Evolutionary conservation across 1,139 yeast genomes (phyloP).

Genomic region (Debaryomycetaceae sp.): DNA sequence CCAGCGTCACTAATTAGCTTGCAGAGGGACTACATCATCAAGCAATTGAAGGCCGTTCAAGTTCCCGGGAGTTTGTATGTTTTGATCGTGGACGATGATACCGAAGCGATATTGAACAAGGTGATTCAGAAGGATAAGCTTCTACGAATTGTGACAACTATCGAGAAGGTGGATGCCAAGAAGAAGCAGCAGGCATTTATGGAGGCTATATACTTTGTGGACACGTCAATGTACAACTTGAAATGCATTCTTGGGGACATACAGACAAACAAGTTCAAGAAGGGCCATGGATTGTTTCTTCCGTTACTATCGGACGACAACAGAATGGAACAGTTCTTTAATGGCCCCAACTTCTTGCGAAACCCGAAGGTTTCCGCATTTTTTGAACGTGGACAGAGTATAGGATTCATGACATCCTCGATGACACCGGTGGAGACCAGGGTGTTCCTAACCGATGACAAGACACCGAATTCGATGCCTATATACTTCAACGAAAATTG

Average conservation of each 20-base stretch:
- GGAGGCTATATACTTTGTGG: constrained; percentile 42
- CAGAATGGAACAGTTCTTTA: constrained; percentile 21
- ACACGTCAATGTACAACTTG: constrained; percentile 34
- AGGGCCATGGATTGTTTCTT: constrained; percentile 37
- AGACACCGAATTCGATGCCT: constrained; percentile 60
- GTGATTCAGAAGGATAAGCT: constrained; percentile 37
- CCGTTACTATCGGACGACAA: constrained; percentile 27
- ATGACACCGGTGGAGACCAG: constrained; percentile 37
- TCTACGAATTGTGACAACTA: constrained; percentile 39
- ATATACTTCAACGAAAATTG: constrained; percentile 70
- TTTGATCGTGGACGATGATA: constrained; percentile 35
- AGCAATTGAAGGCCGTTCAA: constrained; percentile 32
- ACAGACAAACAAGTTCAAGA: constrained; percentile 33
- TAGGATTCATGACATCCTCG: constrained; percentile 24
- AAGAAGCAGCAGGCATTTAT: constrained; percentile 36
- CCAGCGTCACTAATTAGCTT: constrained; percentile 32
- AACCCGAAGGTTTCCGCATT: constrained; percentile 29
- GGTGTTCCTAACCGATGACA: constrained; percentile 36
- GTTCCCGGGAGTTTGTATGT: constrained; percentile 34
- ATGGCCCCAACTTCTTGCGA: constrained; percentile 25
- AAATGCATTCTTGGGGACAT: constrained; percentile 44
- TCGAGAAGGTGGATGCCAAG: constrained; percentile 36
- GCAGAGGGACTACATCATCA: constrained; percentile 34
- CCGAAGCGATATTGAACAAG: constrained; percentile 32
- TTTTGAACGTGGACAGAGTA: constrained; percentile 28